Conservation (phyloP, 2,329 filamentous ascomycete species). For the Cadophora sp. region DNA sequence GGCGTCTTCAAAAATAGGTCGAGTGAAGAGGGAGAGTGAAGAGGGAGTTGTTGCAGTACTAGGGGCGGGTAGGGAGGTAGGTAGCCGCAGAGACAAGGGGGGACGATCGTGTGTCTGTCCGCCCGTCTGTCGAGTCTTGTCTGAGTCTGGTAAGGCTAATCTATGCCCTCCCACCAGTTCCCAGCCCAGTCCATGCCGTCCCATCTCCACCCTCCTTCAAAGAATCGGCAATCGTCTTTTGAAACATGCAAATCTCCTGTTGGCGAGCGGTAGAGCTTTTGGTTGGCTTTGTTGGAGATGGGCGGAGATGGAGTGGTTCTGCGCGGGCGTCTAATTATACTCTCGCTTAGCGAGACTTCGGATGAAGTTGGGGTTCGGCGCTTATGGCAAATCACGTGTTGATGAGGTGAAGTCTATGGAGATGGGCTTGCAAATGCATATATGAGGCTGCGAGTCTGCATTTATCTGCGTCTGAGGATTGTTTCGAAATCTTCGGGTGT, state of each 20-base stretch:
- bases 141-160: constrained; percentile 14
- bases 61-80: neutral
- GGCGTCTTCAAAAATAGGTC: constrained; percentile 20
- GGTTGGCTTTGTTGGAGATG: constrained; percentile 20
- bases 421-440: no score
- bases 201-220: neutral
- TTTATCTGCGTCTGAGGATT: constrained; percentile 5
- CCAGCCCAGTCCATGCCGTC: constrained; percentile 1
- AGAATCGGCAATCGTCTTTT: constrained; percentile 25
- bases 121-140: neutral
- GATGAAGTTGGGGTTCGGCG: neutral
- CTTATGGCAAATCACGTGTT: neutral
- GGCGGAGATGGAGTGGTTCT: neutral
- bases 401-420: neutral
- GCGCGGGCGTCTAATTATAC: constrained; percentile 1
- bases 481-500: neutral
- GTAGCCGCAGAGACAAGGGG: constrained; percentile 9
- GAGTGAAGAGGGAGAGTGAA: neutral
- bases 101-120: neutral
- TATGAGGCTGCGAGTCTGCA: neutral
- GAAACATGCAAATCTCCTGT: constrained; percentile 17
- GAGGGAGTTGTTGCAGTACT: neutral
- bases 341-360: constrained; percentile 12
- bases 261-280: constrained; percentile 20
- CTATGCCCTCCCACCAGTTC: constrained; percentile 11